These are phyloP conservation scores for Hygrocybe coccinea DNA, from an alignment of 768 basidiomycete genomes.

Conservation along the genomic window DNA sequence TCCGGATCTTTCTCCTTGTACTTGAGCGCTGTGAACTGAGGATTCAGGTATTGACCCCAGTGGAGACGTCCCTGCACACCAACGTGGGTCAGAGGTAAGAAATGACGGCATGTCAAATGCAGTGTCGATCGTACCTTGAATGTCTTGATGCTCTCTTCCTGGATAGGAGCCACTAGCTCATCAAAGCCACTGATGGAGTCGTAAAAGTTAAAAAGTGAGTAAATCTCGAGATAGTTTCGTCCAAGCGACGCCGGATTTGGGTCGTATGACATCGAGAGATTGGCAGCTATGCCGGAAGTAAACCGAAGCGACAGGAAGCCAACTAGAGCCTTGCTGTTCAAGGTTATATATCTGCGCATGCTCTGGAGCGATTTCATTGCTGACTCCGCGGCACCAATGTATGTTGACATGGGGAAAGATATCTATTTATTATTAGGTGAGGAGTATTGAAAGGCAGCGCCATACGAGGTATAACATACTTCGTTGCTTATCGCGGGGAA, in stretches of 20 bases:
- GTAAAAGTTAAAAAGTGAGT: background rate
- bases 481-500: background rate
- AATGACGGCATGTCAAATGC: too few relatives aligned
- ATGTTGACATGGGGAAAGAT: background rate
- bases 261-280: slow-evolving; percentile 1
- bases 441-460: background rate
- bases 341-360: background rate
- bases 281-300: background rate
- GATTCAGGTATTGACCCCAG: slow-evolving; percentile 1
- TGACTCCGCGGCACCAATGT: background rate
- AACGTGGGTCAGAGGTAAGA: background rate
- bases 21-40: background rate
- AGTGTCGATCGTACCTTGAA: background rate
- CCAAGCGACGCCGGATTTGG: background rate
- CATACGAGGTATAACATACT: background rate
- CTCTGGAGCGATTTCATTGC: background rate
- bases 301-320: slow-evolving; percentile 2
- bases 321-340: background rate
- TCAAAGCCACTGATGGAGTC: background rate
- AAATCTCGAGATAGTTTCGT: background rate
- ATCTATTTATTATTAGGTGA: background rate
- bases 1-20: background rate
- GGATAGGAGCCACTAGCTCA: background rate
- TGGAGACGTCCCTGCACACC: background rate
- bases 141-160: background rate